phyloP scores from a whole-genome alignment of 177 flowering plant species.

The Vitis hybrid region DNA sequence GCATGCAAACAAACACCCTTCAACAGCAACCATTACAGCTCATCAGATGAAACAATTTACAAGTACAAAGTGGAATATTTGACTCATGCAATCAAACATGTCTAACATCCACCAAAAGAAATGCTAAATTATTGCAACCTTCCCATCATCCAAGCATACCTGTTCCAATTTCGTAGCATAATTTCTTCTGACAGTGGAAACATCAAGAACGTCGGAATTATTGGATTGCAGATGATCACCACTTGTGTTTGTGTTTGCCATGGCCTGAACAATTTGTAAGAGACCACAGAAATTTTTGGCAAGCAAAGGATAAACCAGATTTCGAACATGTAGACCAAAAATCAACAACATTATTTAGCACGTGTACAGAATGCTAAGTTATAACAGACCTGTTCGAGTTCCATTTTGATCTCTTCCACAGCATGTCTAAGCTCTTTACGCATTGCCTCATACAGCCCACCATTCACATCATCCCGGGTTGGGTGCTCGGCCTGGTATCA shows the following conservation, averaged over 20 bases:
- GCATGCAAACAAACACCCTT: too few species aligned
- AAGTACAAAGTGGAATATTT: too few species aligned
- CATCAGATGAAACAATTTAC: too few species aligned
- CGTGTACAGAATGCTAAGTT: conserved; percentile 2
- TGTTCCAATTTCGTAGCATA: conserved; percentile 51
- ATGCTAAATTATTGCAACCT: too few species aligned
- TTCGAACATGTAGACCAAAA: conserved; percentile 1
- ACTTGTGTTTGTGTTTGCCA: conserved; percentile 30
- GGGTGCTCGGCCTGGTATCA: conserved; percentile 55
- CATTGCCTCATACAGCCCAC: conserved; percentile 66
- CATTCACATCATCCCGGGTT: conserved; percentile 44
- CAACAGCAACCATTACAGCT: too few species aligned
- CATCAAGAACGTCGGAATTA: conserved; percentile 38
- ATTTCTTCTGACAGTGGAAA: conserved; percentile 44
- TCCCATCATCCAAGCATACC: conserved; percentile 28
- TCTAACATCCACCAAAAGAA: too few species aligned
- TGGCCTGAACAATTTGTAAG: conserved; percentile 38
- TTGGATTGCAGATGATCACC: conserved; percentile 30
- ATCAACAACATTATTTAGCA: conserved; percentile 1
- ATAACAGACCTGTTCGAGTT: conserved; percentile 59
- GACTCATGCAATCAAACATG: neutral
- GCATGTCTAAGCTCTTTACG: conserved; percentile 77
- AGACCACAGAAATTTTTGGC: neutral
- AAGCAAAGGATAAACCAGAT: conserved; percentile 3
- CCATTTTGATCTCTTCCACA: conserved; percentile 70